Percentiles rank a stretch among this genome's conserved stretches.
Evolutionary conservation across 805 yeast species (phyloP).

Genomic region (Hanseniaspora lachancei): DNA sequence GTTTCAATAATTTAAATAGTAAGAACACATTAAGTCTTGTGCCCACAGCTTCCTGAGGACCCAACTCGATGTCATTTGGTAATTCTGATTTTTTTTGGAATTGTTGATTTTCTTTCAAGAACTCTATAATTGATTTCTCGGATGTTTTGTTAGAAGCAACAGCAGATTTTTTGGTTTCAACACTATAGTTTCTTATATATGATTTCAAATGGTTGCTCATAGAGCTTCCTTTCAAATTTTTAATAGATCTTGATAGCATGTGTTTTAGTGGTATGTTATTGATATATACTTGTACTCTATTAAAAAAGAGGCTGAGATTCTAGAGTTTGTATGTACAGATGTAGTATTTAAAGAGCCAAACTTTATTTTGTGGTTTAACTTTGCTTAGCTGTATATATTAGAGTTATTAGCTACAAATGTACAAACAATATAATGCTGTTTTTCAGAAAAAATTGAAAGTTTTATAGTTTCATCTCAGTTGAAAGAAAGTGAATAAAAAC

Average conservation of each 20-base stretch:
- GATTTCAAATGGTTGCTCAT: background rate
- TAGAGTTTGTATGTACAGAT: too few relatives aligned
- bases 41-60: background rate
- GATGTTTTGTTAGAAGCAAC: background rate
- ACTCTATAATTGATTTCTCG: background rate
- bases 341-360: too few relatives aligned
- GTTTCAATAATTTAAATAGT: constrained; percentile 6
- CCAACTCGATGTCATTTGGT: background rate
- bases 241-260: background rate
- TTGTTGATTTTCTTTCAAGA: background rate
- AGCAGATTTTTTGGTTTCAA: background rate
- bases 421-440: too few relatives aligned
- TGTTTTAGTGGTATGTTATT: too few relatives aligned
- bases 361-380: too few relatives aligned
- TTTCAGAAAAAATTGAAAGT: too few relatives aligned
- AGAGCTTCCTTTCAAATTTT: background rate
- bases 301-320: too few relatives aligned
- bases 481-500: too few relatives aligned
- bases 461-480: too few relatives aligned
- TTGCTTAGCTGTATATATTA: too few relatives aligned
- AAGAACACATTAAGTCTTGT: constrained; percentile 10
- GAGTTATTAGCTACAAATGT: too few relatives aligned
- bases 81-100: background rate
- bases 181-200: background rate
- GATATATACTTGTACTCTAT: too few relatives aligned